Conservation (phyloP, 1,139 yeast species). For the Sugiyamaella paludigena region DNA sequence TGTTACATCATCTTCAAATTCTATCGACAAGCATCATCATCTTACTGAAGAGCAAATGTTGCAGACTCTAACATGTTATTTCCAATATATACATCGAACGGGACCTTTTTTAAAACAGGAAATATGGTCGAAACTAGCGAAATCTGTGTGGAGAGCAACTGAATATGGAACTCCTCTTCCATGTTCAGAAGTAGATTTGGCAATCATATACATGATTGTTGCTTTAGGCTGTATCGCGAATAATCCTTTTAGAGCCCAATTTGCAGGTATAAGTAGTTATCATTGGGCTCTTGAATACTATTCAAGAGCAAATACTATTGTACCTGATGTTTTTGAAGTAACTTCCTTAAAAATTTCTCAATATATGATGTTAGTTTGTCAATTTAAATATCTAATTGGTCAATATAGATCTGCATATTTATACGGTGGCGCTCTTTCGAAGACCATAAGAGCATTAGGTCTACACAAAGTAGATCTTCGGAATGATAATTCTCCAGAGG, state of each 20-base stretch:
- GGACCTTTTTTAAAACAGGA: conserved; percentile 27
- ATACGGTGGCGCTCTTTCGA: conserved; percentile 20
- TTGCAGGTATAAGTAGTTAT: conserved; percentile 22
- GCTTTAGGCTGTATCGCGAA: conserved; percentile 24
- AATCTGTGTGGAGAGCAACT: conserved; percentile 25
- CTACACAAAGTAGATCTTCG: conserved; percentile 20
- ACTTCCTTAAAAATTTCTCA: conserved; percentile 20
- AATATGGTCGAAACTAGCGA: conserved; percentile 25
- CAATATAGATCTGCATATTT: conserved; percentile 19
- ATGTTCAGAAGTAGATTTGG: conserved; percentile 22
- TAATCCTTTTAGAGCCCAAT: conserved; percentile 17
- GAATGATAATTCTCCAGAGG: conserved; percentile 15
- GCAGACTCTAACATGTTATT: conserved; percentile 23
- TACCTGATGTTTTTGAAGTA: conserved; percentile 22
- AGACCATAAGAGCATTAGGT: conserved; percentile 20
- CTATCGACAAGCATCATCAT: neutral
- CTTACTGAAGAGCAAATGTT: conserved; percentile 30
- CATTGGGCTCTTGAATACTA: conserved; percentile 25
- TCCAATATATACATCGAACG: conserved; percentile 21
- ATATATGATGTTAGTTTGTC: conserved; percentile 19
- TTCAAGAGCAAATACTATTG: conserved; percentile 18
- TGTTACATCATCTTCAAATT: no score
- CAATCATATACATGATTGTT: conserved; percentile 24
- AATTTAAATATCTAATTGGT: conserved; percentile 21
- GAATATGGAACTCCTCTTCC: conserved; percentile 22